These are phyloP conservation scores for Dactylellina sp. DNA, from an alignment of 2,329 filamentous ascomycete species.

Conservation along the genomic window DNA sequence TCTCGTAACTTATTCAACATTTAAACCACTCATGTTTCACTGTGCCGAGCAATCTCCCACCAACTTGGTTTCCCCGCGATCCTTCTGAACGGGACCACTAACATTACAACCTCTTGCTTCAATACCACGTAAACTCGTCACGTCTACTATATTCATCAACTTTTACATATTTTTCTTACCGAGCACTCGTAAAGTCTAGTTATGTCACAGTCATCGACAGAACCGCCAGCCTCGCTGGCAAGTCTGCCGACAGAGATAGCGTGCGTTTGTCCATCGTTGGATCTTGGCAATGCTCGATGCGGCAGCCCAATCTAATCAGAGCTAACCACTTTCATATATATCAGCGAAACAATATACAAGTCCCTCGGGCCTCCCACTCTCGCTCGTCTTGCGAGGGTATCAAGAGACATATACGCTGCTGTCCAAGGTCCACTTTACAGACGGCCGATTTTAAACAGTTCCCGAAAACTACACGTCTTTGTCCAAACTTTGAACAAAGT, in stretches of 20 bases:
- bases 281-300: slow-evolving; percentile 27
- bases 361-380: slow-evolving; percentile 56
- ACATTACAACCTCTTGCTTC: too few species aligned
- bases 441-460: slow-evolving; percentile 57
- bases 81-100: slow-evolving; percentile 4
- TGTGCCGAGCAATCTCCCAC: neutral
- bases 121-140: too few species aligned
- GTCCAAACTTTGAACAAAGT: slow-evolving; percentile 56
- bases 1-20: neutral
- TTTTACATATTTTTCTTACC: neutral
- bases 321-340: slow-evolving; percentile 1
- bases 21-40: slow-evolving; percentile 10
- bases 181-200: neutral
- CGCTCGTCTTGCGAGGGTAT: slow-evolving; percentile 57
- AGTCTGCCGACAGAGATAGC: slow-evolving; percentile 59
- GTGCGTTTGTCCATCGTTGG: slow-evolving; percentile 49
- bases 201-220: slow-evolving; percentile 28
- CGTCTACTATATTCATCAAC: neutral
- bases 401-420: slow-evolving; percentile 59
- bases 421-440: slow-evolving; percentile 60
- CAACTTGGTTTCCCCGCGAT: slow-evolving; percentile 35
- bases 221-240: slow-evolving; percentile 48
- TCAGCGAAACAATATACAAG: slow-evolving; percentile 59
- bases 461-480: slow-evolving; percentile 57
- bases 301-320: slow-evolving; percentile 22